phyloP scores from a whole-genome alignment of 768 basidiomycete genomes.

The Neoboletus subvelutipes region DNA sequence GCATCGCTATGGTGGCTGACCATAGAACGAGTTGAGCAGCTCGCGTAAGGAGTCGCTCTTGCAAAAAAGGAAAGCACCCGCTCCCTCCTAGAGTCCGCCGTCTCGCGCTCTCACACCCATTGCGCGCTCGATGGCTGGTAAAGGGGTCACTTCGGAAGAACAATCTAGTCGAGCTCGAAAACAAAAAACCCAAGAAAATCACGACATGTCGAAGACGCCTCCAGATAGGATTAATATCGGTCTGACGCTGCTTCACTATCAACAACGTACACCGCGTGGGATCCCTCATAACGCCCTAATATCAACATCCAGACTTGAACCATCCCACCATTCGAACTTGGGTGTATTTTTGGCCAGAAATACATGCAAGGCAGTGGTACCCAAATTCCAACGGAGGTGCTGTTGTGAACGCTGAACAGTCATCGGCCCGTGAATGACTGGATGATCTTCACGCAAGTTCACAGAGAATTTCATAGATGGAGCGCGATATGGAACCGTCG shows the following conservation, averaged over 20 bases:
- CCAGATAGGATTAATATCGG: background rate
- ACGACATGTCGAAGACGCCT: background rate
- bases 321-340: background rate
- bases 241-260: background rate
- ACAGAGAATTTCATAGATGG: conserved; percentile 25
- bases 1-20: conserved; percentile 12
- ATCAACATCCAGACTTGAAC: background rate
- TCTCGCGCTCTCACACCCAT: background rate
- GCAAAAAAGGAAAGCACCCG: conserved; percentile 5
- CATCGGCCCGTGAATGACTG: background rate
- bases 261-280: background rate
- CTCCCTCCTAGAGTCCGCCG: background rate
- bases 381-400: background rate
- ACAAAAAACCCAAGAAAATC: background rate
- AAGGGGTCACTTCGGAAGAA: background rate
- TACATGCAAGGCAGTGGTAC: background rate
- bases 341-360: background rate
- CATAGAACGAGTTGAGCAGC: background rate
- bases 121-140: background rate
- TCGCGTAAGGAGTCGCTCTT: background rate
- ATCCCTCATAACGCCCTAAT: background rate
- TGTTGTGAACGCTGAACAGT: background rate
- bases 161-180: background rate
- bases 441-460: conserved; percentile 3
- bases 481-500: conserved; percentile 20